Conservation (phyloP, 495 filamentous ascomycete species). For the Tuber magnatum region DNA sequence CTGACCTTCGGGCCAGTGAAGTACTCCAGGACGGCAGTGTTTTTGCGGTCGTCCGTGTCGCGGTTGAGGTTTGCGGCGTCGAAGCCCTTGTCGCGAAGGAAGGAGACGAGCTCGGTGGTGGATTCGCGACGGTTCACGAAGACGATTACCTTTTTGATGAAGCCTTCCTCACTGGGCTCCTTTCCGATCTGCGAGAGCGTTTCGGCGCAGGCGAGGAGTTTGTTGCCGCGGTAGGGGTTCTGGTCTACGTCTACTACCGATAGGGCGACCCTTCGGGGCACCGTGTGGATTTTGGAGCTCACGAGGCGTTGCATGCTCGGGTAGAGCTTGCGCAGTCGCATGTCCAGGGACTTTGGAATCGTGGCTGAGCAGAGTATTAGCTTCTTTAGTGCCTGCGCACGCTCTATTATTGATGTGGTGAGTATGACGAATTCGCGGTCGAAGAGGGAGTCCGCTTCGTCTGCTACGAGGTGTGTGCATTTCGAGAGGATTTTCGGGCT, state of each 20-base stretch:
- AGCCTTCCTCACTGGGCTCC: constrained; percentile 55
- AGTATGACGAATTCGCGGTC: constrained; percentile 82
- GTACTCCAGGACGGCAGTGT: constrained; percentile 63
- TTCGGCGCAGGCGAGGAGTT: constrained; percentile 83
- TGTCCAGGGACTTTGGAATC: constrained; percentile 81
- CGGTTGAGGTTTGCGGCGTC: constrained; percentile 75
- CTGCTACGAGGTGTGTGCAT: constrained; percentile 77
- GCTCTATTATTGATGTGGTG: constrained; percentile 73
- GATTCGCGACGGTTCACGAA: constrained; percentile 97
- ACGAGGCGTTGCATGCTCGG: constrained; percentile 76
- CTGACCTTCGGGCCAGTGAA: constrained; percentile 54
- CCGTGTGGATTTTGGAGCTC: constrained; percentile 90
- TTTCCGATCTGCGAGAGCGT: constrained; percentile 89
- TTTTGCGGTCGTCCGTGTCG: constrained; percentile 65
- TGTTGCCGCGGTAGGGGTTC: constrained; percentile 85
- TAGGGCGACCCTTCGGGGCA: constrained; percentile 87
- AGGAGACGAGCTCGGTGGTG: constrained; percentile 69
- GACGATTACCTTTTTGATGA: constrained; percentile 79
- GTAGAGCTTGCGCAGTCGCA: constrained; percentile 68
- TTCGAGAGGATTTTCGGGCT: constrained; percentile 84
- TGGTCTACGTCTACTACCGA: constrained; percentile 85
- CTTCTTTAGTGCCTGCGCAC: constrained; percentile 70
- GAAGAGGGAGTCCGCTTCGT: constrained; percentile 92
- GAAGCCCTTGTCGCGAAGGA: constrained; percentile 74
- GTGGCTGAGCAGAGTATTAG: constrained; percentile 95